Evolutionary conservation across 495 filamentous ascomycete genomes (phyloP).

Genomic region (Staphylotrichum longicolle): DNA sequence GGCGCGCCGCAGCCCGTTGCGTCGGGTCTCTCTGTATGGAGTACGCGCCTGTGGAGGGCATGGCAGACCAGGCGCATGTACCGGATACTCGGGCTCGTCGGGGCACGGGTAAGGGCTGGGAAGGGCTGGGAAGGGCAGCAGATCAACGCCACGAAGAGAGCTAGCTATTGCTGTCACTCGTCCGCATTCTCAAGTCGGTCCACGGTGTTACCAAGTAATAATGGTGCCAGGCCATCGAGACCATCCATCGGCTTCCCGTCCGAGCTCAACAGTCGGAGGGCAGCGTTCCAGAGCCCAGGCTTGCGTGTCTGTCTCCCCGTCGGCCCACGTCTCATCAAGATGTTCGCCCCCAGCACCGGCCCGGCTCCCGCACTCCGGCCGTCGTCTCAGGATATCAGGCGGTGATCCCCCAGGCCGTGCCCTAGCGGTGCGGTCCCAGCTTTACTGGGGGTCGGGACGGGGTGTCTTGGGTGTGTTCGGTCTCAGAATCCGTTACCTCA

Average conservation of each 20-base stretch:
- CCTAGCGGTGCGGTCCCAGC: slow-evolving; percentile 18
- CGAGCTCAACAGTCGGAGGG: slow-evolving; percentile 14
- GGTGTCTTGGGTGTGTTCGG: neutral
- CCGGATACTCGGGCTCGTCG: neutral
- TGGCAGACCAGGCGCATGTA: neutral
- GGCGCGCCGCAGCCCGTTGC: slow-evolving; percentile 6
- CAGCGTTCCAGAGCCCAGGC: neutral
- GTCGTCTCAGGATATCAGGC: slow-evolving; percentile 7
- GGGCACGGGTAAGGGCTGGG: neutral
- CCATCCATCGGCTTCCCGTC: neutral
- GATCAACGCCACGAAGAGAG: too few relatives aligned
- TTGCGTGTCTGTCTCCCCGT: slow-evolving; percentile 1
- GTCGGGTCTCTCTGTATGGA: slow-evolving; percentile 11
- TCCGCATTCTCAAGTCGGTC: neutral
- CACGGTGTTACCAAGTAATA: neutral
- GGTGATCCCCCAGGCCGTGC: slow-evolving; percentile 12
- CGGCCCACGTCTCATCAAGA: slow-evolving; percentile 19
- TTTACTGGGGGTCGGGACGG: slow-evolving; percentile 1
- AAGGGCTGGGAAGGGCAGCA: neutral
- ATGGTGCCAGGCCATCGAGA: too few relatives aligned
- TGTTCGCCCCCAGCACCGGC: slow-evolving; percentile 10
- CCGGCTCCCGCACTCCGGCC: slow-evolving; percentile 10
- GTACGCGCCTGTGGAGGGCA: neutral
- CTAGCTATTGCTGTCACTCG: too few relatives aligned
- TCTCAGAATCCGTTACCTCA: neutral